These are phyloP conservation scores for Ephemerocybe angulata DNA, from an alignment of 768 basidiomycete species.

Conservation along the genomic window DNA sequence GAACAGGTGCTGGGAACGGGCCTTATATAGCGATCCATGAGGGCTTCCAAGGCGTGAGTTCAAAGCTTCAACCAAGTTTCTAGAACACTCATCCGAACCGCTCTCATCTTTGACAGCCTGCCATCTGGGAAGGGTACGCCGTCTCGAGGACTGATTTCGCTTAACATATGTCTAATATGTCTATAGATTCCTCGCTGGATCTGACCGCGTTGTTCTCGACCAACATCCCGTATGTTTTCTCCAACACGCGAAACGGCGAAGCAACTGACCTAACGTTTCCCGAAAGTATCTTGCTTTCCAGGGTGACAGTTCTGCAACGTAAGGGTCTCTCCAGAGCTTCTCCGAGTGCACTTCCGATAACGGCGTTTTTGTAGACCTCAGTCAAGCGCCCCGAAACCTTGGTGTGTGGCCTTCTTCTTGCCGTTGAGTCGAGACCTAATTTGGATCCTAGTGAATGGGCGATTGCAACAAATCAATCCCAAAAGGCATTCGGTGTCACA, in stretches of 20 bases:
- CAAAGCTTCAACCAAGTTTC: background rate
- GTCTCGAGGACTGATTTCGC: background rate
- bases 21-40: slow-evolving; percentile 62
- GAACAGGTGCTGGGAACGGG: slow-evolving; percentile 57
- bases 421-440: slow-evolving; percentile 18
- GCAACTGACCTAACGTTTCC: slow-evolving; percentile 12
- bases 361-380: slow-evolving; percentile 28
- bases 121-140: slow-evolving; percentile 41
- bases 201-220: slow-evolving; percentile 75
- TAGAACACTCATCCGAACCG: slow-evolving; percentile 3
- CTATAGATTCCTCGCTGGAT: slow-evolving; percentile 63
- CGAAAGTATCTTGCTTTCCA: slow-evolving; percentile 44
- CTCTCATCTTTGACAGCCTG: slow-evolving; percentile 27
- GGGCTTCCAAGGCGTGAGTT: slow-evolving; percentile 54
- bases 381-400: slow-evolving; percentile 40
- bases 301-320: slow-evolving; percentile 37
- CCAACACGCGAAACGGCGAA: slow-evolving; percentile 2
- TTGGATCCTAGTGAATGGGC: slow-evolving; percentile 41
- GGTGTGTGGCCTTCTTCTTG: slow-evolving; percentile 28
- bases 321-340: slow-evolving; percentile 19
- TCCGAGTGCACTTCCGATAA: slow-evolving; percentile 8
- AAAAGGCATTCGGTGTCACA: slow-evolving; percentile 72
- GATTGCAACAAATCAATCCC: slow-evolving; percentile 54
- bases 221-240: slow-evolving; percentile 64
- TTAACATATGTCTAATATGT: background rate